Percentiles rank a stretch among this genome's conserved stretches.
These are phyloP conservation scores for Colletotrichum lupini DNA, from an alignment of 2,329 filamentous ascomycete genomes.

Conservation along the genomic window DNA sequence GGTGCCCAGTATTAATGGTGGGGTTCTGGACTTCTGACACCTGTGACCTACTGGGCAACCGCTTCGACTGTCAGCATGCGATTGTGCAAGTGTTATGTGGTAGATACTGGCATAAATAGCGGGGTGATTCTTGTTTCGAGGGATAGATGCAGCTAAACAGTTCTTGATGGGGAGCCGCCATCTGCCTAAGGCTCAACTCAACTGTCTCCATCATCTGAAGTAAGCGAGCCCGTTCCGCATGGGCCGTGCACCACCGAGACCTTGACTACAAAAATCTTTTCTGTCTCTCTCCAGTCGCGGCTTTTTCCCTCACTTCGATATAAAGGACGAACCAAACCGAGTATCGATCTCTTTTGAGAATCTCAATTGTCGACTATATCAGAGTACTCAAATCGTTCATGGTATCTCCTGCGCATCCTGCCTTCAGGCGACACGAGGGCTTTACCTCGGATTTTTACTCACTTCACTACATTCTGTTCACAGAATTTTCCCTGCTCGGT, in stretches of 20 bases:
- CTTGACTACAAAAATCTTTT: slow-evolving; percentile 10
- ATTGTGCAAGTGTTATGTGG: neutral
- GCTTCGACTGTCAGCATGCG: neutral
- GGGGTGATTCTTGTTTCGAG: neutral
- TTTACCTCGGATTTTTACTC: neutral
- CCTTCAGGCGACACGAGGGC: neutral
- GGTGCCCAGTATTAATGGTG: slow-evolving; percentile 1
- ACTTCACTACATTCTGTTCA: neutral
- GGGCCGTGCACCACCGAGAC: neutral
- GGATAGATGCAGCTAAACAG: neutral
- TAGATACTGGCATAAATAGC: neutral
- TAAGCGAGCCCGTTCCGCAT: neutral
- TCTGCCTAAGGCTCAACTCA: neutral
- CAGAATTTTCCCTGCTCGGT: neutral
- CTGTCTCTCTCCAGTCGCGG: neutral
- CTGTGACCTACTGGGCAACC: slow-evolving; percentile 5
- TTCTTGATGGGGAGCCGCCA: too few relatives aligned
- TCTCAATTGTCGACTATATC: neutral
- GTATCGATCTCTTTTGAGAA: neutral
- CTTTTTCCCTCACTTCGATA: neutral
- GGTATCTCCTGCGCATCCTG: neutral
- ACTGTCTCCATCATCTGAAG: neutral
- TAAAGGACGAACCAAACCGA: neutral
- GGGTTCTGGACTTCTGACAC: slow-evolving; percentile 2
- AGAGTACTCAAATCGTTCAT: too few relatives aligned